A percentile compares a stretch with the other conserved stretches of the same genome.
Conservation (phyloP, 495 filamentous ascomycete species). For the Annulohypoxylon moriforme region DNA sequence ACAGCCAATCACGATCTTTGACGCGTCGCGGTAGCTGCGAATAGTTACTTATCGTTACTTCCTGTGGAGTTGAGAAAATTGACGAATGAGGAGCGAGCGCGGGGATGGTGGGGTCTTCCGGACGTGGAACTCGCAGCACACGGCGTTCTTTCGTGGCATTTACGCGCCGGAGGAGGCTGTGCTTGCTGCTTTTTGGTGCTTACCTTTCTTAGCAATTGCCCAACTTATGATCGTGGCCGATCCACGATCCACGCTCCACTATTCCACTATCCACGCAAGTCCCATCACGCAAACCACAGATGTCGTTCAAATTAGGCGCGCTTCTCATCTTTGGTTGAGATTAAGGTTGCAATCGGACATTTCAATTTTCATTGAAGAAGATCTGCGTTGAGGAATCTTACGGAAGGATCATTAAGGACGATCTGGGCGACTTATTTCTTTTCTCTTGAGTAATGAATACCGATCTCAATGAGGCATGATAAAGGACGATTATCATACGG, state of each 20-base stretch:
- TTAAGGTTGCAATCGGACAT: conserved; percentile 13
- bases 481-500: conserved; percentile 38
- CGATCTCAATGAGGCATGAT: conserved; percentile 21
- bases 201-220: background rate
- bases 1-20: conserved; percentile 25
- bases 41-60: conserved; percentile 14
- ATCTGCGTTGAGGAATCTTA: conserved; percentile 14
- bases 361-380: background rate
- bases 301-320: conserved; percentile 15
- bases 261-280: no score
- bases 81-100: conserved; percentile 21
- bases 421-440: no score
- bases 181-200: background rate
- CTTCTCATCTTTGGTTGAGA: conserved; percentile 8
- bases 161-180: conserved; percentile 35
- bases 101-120: conserved; percentile 7
- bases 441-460: background rate
- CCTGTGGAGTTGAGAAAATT: conserved; percentile 8
- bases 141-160: conserved; percentile 12
- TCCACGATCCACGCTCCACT: background rate
- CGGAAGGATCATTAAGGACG: conserved; percentile 16
- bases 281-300: background rate
- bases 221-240: background rate
- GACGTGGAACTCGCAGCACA: background rate
- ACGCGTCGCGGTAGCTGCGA: conserved; percentile 22